phyloP scores from a whole-genome alignment of 352 stramenopile species.

The Phytophthora pini region DNA sequence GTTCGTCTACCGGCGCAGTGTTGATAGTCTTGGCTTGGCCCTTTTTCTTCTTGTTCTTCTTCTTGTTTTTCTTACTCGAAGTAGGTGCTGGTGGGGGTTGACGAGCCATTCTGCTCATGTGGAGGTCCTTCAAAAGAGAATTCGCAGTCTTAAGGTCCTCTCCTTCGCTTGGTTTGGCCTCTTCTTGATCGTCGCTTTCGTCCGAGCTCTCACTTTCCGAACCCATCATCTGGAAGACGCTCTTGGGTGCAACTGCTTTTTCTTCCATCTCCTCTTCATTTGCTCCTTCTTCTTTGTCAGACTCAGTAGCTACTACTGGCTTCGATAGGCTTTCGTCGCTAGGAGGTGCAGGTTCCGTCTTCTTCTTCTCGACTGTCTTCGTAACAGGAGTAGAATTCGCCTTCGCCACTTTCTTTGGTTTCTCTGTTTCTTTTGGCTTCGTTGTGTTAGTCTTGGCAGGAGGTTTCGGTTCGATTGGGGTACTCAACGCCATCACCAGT shows the following conservation, averaged over 20 bases:
- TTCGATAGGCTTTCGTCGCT: constrained; percentile 16
- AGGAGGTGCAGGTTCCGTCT: not conserved
- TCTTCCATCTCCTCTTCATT: constrained; percentile 32
- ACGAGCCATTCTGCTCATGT: constrained; percentile 63
- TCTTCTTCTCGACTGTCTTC: constrained; percentile 8
- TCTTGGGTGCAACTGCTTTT: constrained; percentile 24
- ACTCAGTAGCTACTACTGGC: not conserved
- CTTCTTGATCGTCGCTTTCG: constrained; percentile 24
- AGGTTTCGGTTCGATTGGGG: constrained; percentile 5
- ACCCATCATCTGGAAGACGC: constrained; percentile 57
- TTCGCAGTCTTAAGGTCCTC: constrained; percentile 39
- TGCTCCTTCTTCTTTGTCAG: constrained; percentile 19
- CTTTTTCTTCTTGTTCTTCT: constrained; percentile 64
- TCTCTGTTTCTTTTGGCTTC: constrained; percentile 22
- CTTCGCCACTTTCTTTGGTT: constrained; percentile 16
- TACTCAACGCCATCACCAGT: constrained; percentile 14
- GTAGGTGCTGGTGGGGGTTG: constrained; percentile 32
- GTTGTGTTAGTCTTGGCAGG: constrained; percentile 7
- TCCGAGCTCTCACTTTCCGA: constrained; percentile 41
- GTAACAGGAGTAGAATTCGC: not conserved
- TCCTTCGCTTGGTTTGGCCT: constrained; percentile 10
- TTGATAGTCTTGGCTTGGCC: constrained; percentile 17
- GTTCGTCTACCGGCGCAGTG: constrained; percentile 37
- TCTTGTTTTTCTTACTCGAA: constrained; percentile 52
- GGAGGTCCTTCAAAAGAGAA: constrained; percentile 65